phyloP scores from a whole-genome alignment of 2,329 filamentous ascomycete genomes.

The Diaporthe helianthi region DNA sequence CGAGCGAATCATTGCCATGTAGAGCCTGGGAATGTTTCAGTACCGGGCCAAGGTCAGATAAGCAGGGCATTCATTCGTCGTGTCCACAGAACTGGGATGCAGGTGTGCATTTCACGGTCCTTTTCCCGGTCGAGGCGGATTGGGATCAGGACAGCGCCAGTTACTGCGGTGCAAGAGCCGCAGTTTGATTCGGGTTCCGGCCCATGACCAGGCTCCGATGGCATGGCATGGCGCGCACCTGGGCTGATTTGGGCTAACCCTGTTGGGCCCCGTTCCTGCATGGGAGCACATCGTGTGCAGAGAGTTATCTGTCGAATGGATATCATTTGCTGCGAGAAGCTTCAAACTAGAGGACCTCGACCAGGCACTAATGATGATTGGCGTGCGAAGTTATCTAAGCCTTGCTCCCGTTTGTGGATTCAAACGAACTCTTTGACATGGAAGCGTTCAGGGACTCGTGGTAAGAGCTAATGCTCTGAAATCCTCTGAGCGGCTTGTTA shows the following conservation, averaged over 20 bases:
- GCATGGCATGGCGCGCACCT: no score
- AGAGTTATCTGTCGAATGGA: background rate
- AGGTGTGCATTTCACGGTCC: no score
- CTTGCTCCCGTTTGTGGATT: slow-evolving; percentile 29
- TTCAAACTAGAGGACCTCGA: background rate
- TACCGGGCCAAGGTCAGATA: background rate
- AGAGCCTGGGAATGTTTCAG: background rate
- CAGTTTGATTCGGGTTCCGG: background rate
- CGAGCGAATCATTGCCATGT: background rate
- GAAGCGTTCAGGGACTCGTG: slow-evolving; percentile 56
- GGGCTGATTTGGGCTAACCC: background rate
- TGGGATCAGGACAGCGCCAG: no score
- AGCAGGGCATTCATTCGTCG: background rate
- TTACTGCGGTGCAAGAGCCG: background rate
- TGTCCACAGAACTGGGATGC: background rate
- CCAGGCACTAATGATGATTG: background rate
- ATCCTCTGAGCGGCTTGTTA: slow-evolving; percentile 54
- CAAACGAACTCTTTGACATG: slow-evolving; percentile 34
- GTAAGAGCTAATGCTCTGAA: slow-evolving; percentile 70
- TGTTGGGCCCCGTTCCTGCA: background rate
- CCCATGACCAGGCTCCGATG: background rate
- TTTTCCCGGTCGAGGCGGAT: background rate
- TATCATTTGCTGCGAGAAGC: background rate
- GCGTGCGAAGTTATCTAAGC: slow-evolving; percentile 1
- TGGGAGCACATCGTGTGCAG: background rate